Evolutionary conservation across 106 monocot species (phyloP), one percentile per base, ranked within the genome.

Genomic region (Dendrobium officinale): DNA sequence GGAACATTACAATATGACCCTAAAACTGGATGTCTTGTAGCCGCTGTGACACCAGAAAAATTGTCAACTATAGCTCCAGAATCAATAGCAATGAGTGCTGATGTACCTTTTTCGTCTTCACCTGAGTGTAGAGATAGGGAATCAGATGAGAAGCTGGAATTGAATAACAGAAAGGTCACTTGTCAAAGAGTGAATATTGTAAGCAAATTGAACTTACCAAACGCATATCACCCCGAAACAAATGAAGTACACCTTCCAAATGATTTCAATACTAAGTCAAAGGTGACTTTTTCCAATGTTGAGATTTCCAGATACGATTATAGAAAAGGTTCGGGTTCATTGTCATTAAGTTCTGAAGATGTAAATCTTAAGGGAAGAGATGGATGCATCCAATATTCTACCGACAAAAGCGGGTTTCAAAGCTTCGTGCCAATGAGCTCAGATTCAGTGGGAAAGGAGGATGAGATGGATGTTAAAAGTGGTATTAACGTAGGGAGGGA

Each of bases 1-100:
- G 92, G 98, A 72, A 81, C 92, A 45, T 75, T 98, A 3, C 92
- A 91, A 74, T 98, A 89, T 42, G 97, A 98, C 55, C 97, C 89
- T 15, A 78, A 87, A 55, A 85, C 92, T 54, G 90, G 97, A 20
- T 91, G 86, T 67, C 90, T 98, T 75, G 86, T 95, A 83, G 85
- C 90, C 44, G 87, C 85, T 48, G 89, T 88, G 18, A 59, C 86
- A 15, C 66, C 84, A 6, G 87, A 83, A 42, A 90, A 84, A 51
- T 15, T 51, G 11, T 9, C 48, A 48, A 1, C 48, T 48, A 2
- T 11, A 48, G 11, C 48, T 10, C 48, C 6, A 48, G 11, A 7
- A 48, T 48, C 48, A 48, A 48, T 48, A 48, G 7, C 48, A 48
- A 8, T 48, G 51, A 11, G 51, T 40, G 54, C 13, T 43, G 42